Evolutionary conservation across 495 filamentous ascomycete species (phyloP), one percentile per base, ranked within the genome.

Genomic region (Penicillium canariense): DNA sequence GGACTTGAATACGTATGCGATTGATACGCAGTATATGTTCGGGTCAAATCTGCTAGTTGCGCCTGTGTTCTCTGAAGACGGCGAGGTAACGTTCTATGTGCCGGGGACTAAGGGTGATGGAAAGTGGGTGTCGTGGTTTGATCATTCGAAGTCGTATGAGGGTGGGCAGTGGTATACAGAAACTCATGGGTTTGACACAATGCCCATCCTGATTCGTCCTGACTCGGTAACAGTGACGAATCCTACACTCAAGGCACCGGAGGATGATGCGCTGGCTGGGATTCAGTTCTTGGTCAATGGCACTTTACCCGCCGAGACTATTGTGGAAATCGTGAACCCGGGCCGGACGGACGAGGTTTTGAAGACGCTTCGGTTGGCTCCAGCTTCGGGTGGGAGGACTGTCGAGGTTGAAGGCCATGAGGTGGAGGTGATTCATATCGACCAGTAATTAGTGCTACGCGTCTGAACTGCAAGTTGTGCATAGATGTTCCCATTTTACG

Each of bases 1-100:
- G 1, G 84, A 87, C 57, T 71, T 79, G n/a, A 84, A 78, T 8
- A 72, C 75, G 1, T 87, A 84, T 77, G 71, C 75, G 26, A 62
- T 87, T n/a, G 85, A 87, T 63, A 78, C 78, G 28, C 84, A 86
- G 66, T 87, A 84, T 59, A 85, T 87, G 83, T 68, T 87, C 26
- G 85, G 85, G 4, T 67, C 75, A 11, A 77, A 74, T 23, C 65
- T 87, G 22, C 68, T 87, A 31, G 77, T 83, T 46, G 82, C 84
- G 7, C 84, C 85, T 0, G 70, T 87, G 2, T 86, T 87, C 42
- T 75, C 80, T 4, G 81, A 86, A 59, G 68, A 73, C 0, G 81
- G 81, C 0, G 68, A 75, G 20, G 83, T 85, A 0, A 76, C 82
- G 10, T 87, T 86, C 61, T 87, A 87, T 60, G 70, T 87, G 25